Conservation (phyloP, 179 eudicot species). For the Drosera spatulata region DNA sequence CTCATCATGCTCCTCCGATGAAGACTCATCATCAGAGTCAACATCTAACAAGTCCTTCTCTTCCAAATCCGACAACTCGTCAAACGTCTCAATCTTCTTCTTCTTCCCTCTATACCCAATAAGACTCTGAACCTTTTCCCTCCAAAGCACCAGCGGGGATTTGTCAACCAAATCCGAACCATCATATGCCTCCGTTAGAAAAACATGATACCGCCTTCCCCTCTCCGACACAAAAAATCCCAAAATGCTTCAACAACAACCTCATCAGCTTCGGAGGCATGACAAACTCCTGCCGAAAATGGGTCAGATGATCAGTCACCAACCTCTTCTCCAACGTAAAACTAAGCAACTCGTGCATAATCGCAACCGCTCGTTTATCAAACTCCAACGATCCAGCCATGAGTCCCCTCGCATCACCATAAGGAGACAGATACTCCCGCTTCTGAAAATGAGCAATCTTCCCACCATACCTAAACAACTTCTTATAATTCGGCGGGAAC, state of each 20-base stretch:
- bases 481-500: constrained; percentile 55
- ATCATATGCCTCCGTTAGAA: constrained; percentile 77
- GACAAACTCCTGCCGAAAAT: constrained; percentile 71
- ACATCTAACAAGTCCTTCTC: constrained; percentile 35
- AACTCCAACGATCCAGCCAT: constrained; percentile 69
- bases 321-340: constrained; percentile 80
- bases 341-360: constrained; percentile 92
- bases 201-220: constrained; percentile 87
- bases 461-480: constrained; percentile 52
- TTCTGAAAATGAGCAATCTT: constrained; percentile 66
- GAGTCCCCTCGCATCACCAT: constrained; percentile 67
- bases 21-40: constrained; percentile 54
- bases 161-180: constrained; percentile 72
- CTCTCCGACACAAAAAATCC: constrained; percentile 94
- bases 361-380: constrained; percentile 83
- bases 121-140: constrained; percentile 59
- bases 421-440: constrained; percentile 72
- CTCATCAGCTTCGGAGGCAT: constrained; percentile 99
- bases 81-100: constrained; percentile 37
- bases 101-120: constrained; percentile 69
- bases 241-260: constrained; percentile 77
- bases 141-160: constrained; percentile 76
- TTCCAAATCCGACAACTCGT: constrained; percentile 43
- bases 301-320: constrained; percentile 91
- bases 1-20: constrained; percentile 15